Evolutionary conservation across 2,329 filamentous ascomycete species (phyloP), one percentile per base, ranked within the genome.

Genomic region (Arthrobotrys conoides): DNA sequence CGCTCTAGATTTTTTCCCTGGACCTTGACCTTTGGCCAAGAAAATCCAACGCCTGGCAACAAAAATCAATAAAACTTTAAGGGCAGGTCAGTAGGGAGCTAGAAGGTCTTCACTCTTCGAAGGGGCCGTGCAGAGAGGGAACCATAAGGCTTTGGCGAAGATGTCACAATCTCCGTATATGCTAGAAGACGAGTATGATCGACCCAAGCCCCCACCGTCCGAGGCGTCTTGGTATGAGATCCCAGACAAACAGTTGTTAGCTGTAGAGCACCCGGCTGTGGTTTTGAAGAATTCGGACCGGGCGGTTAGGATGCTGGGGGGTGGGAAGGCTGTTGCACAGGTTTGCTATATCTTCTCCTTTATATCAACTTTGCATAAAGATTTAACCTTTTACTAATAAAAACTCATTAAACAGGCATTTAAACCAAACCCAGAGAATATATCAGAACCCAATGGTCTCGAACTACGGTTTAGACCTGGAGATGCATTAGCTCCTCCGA

Each of bases 401-500:
- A 51, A 9, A 36, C 16, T 14, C n/a, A n/a, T 30, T 14, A 46
- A 51, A 46, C 41, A 78, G 75, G 68, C 68, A 12, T 78, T 78
- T 48, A 63, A 72, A 68, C 75, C 51, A 8, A 78, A 78, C n/a
- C 75, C 75, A 16, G 75, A 71, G 5, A 78, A 72, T 24, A 44
- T 49, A 27, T 64, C 61, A 18, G 68, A 78, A n/a, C 68, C 68
- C 10, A 72, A 72, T 33, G 75, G 68, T 6, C 75, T 78, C 18
- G 75, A 78, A 24, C 41, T 79, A 49, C 46, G 76, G 18, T 79
- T 73, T 22, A 30, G 76, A 44, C 76, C 76, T 16, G 70, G 59
- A 1, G 76, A 79, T 46, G 70, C 70, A 10, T 22, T 75, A 2
- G 64, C 76, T 33, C 91, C 92, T 81, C 92, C 93, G 8, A 87